phyloP scores from a whole-genome alignment of 257 asterid species.

The Solanum okadae region DNA sequence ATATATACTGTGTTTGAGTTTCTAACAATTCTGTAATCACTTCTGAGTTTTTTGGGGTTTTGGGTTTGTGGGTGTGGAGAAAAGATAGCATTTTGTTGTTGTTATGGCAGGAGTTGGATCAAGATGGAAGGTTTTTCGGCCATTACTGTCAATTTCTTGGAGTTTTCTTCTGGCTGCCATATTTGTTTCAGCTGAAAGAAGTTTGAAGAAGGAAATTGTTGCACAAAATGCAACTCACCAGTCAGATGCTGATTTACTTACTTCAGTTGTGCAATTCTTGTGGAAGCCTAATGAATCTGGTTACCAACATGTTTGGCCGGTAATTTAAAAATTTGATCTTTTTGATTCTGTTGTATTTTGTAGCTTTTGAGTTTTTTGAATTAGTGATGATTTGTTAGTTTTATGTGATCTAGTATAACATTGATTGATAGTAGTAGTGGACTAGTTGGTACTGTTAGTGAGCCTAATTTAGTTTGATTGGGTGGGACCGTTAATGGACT shows the following conservation, averaged over 20 bases:
- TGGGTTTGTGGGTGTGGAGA: not conserved
- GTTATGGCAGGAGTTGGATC: slow-evolving; percentile 47
- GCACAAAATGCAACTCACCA: slow-evolving; percentile 10
- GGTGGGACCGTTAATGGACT: not conserved
- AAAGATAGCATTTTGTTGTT: not conserved
- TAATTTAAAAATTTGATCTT: slow-evolving; percentile 19
- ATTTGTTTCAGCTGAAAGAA: slow-evolving; percentile 82
- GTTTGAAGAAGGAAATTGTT: slow-evolving; percentile 37
- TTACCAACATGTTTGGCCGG: slow-evolving; percentile 96
- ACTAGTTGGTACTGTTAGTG: not conserved
- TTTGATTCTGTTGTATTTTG: not conserved
- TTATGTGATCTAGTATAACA: not conserved
- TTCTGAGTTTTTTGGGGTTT: not conserved
- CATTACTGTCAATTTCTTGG: slow-evolving; percentile 51
- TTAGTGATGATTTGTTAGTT: not conserved
- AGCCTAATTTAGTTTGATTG: not conserved
- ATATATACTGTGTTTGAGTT: not conserved
- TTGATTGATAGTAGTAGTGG: not conserved
- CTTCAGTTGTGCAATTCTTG: slow-evolving; percentile 37
- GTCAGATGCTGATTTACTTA: slow-evolving; percentile 29
- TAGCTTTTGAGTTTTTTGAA: not conserved
- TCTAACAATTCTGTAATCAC: not conserved
- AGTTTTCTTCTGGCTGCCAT: slow-evolving; percentile 67
- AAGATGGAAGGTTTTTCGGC: slow-evolving; percentile 53
- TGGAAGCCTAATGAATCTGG: slow-evolving; percentile 70